Conservation (phyloP, 1,284 basidiomycete species). For the Coniferiporia sulphurascens region DNA sequence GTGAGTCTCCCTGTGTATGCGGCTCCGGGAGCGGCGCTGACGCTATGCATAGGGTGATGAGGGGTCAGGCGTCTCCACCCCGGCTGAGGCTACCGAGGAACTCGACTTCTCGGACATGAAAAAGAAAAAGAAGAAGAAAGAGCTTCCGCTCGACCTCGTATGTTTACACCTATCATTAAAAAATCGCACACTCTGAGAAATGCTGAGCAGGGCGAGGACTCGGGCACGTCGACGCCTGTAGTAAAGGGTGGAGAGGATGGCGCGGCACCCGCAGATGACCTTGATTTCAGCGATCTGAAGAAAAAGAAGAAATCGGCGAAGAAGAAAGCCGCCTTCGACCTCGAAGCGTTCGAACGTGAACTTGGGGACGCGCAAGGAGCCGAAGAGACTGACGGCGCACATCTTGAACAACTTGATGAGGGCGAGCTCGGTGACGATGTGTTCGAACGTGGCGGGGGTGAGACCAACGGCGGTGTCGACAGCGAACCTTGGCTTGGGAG, state of each 20-base stretch:
- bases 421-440: constrained; percentile 82
- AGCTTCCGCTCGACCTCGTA: constrained; percentile 62
- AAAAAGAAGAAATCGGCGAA: constrained; percentile 74
- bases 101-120: constrained; percentile 83
- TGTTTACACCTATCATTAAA: neutral
- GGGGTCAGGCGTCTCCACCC: constrained; percentile 60
- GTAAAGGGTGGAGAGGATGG: constrained; percentile 31
- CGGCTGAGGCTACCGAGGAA: constrained; percentile 50
- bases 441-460: constrained; percentile 55
- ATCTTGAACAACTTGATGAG: constrained; percentile 67
- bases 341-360: constrained; percentile 48
- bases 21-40: neutral
- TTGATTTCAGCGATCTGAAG: constrained; percentile 46
- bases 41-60: constrained; percentile 45
- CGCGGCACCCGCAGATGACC: constrained; percentile 22
- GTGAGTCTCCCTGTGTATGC: constrained; percentile 39
- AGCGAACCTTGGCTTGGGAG: constrained; percentile 86
- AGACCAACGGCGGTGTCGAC: constrained; percentile 50
- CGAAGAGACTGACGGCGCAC: constrained; percentile 29
- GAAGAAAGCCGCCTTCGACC: constrained; percentile 29
- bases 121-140: constrained; percentile 86
- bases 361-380: constrained; percentile 51
- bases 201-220: constrained; percentile 21
- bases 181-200: neutral
- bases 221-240: constrained; percentile 21